Evolutionary conservation across 129 eudicot species (phyloP), one percentile per base, ranked within the genome.

Genomic region (Saposhnikovia divaricata): DNA sequence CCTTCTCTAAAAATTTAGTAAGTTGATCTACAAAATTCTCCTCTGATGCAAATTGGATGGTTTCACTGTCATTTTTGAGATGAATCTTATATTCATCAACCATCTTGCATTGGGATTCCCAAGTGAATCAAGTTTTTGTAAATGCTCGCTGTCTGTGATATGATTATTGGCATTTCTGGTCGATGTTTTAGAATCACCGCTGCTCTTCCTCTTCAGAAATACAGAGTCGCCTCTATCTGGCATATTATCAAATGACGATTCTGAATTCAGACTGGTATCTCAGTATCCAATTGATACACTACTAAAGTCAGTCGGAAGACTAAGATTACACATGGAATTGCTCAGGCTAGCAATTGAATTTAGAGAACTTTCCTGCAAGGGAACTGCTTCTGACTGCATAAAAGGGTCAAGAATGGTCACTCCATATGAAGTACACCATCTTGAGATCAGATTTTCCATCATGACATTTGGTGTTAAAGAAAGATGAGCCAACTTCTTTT

Each of bases 341-440:
- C 88, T 84, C 82, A 87, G 77, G 86, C 98, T 94, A 79, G 82
- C 86, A 77, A 94, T 79, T 44, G 98, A 94, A 85, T 83, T 82
- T 13, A 79, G 51, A 42, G 97, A 94, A 78, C 68, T 82, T 42
- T 94, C 98, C 85, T 84, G 86, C 19, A 85, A 55, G 27, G 73
- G 79, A 69, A 68, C 50, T 69, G 75, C 48, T n/a, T 78, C 31
- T 4, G 83, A 53, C 74, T 80, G 92, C 34, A 81, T 47, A 61
- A 59, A 70, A 0, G 92, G 90, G 74, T 91, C 91, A 10, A 79
- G 57, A 78, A 88, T 28, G 25, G 80, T 81, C 50, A 86, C 81
- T 42, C 89, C 81, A 2, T 86, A 79, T 0, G 57, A 76, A 11
- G 75, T 75, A 78, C 92, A 91, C 98, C 97, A 92, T 70, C 85